Percentiles rank a stretch among this genome's conserved stretches.
These are phyloP conservation scores for Wickerhamiella lipophila DNA, from an alignment of 805 yeast species.

Conservation along the genomic window DNA sequence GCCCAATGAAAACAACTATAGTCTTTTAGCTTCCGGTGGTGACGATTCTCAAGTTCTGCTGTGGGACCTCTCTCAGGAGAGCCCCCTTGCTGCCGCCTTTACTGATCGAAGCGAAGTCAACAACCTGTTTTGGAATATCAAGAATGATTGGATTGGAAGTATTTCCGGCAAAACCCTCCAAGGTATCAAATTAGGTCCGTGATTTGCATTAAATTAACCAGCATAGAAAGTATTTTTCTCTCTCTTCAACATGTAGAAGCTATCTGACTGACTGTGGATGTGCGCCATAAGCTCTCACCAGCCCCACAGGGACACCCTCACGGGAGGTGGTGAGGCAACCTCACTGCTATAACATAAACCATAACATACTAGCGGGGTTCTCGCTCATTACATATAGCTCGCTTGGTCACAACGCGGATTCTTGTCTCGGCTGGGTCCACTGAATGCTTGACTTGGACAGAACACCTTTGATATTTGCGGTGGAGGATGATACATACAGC, in stretches of 20 bases:
- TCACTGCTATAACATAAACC: no score
- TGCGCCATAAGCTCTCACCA: no score
- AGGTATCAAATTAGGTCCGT: conserved; percentile 31
- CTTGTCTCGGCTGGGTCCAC: no score
- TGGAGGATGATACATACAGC: not conserved
- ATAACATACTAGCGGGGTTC: no score
- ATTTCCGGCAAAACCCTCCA: conserved; percentile 59
- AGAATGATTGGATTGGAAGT: conserved; percentile 73
- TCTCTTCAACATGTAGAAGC: not conserved
- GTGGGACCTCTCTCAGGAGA: conserved; percentile 40
- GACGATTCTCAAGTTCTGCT: conserved; percentile 48
- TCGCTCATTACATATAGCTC: no score
- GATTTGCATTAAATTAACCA: not conserved
- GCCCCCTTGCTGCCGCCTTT: conserved; percentile 34
- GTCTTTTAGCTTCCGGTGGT: conserved; percentile 58
- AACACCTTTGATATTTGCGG: not conserved
- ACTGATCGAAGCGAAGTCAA: conserved; percentile 62
- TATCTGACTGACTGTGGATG: not conserved
- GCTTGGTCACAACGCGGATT: no score
- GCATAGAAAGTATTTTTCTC: not conserved
- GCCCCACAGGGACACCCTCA: no score
- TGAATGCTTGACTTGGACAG: no score
- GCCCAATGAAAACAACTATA: conserved; percentile 39
- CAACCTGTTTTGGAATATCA: conserved; percentile 56
- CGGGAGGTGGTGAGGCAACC: no score